These are phyloP conservation scores for Picea glauca DNA, from an alignment of 75 land plant species.

Conservation along the genomic window DNA sequence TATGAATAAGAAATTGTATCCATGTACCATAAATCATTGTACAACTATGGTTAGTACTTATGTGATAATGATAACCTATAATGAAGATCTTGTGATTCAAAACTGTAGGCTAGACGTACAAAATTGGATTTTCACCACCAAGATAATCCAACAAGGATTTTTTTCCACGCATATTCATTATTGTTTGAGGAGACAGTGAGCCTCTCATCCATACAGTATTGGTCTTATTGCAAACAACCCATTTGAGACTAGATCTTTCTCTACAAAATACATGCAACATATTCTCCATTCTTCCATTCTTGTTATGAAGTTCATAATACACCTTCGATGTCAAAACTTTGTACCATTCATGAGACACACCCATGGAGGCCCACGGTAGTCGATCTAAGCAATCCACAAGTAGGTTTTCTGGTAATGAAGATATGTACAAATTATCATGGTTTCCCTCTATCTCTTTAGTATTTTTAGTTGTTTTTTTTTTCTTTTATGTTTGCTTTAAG, in stretches of 20 bases:
- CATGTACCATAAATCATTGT: no score
- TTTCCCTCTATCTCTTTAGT: background rate
- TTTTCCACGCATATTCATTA: background rate
- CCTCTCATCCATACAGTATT: constrained; percentile 35
- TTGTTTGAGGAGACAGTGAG: constrained; percentile 9
- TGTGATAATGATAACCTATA: no score
- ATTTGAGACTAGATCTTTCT: constrained; percentile 22
- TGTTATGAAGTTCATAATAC: constrained; percentile 25
- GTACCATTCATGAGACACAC: constrained; percentile 47
- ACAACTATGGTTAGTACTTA: no score
- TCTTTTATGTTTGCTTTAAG: background rate
- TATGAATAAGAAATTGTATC: no score
- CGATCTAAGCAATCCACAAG: constrained; percentile 69
- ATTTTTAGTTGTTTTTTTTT: background rate
- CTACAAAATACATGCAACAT: constrained; percentile 38
- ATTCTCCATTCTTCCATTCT: constrained; percentile 24
- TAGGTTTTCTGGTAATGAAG: constrained; percentile 72
- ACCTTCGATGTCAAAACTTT: constrained; percentile 20
- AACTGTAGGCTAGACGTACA: no score
- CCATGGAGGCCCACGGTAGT: constrained; percentile 29
- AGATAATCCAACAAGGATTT: no score
- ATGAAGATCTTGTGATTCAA: no score
- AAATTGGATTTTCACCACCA: no score
- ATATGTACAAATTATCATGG: background rate
- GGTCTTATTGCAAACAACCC: constrained; percentile 24